Percentiles rank a stretch among this genome's conserved stretches.
phyloP scores from a whole-genome alignment of 2,329 filamentous ascomycete species.

The Neoscytalidium dimidiatum region DNA sequence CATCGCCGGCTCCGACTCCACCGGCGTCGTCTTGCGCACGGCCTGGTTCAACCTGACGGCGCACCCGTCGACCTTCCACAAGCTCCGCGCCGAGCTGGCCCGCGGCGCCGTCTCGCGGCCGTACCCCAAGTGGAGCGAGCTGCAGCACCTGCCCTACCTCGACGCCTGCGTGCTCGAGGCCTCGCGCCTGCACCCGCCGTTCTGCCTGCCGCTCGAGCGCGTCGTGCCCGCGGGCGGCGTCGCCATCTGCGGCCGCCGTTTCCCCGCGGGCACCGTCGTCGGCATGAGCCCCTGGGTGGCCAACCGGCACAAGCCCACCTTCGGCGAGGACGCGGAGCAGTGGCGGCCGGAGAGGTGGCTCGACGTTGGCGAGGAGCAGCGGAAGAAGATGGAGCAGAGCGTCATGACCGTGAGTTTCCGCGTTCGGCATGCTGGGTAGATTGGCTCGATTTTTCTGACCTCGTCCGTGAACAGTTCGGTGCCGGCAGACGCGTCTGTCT shows the following conservation, averaged over 20 bases:
- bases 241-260: conserved; percentile 12
- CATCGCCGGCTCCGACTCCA: conserved; percentile 41
- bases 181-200: conserved; percentile 51
- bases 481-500: conserved; percentile 40
- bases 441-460: not conserved
- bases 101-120: conserved; percentile 28
- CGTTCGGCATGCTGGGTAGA: no score
- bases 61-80: conserved; percentile 43
- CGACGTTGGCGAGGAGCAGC: not conserved
- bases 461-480: conserved; percentile 29
- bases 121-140: conserved; percentile 27
- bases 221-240: conserved; percentile 47
- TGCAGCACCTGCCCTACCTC: conserved; percentile 41
- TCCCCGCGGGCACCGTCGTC: conserved; percentile 2
- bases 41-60: no score
- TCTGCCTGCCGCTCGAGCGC: conserved; percentile 54
- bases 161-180: conserved; percentile 56
- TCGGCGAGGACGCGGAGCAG: not conserved
- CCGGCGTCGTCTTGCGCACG: conserved; percentile 37
- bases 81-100: conserved; percentile 27
- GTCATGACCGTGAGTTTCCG: conserved; percentile 26
- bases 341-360: conserved; percentile 5
- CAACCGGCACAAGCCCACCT: not conserved
- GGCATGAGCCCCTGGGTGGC: conserved; percentile 14
- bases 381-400: conserved; percentile 31